Conservation (phyloP, 2,329 filamentous ascomycete genomes). For the Cladosporium sp. region DNA sequence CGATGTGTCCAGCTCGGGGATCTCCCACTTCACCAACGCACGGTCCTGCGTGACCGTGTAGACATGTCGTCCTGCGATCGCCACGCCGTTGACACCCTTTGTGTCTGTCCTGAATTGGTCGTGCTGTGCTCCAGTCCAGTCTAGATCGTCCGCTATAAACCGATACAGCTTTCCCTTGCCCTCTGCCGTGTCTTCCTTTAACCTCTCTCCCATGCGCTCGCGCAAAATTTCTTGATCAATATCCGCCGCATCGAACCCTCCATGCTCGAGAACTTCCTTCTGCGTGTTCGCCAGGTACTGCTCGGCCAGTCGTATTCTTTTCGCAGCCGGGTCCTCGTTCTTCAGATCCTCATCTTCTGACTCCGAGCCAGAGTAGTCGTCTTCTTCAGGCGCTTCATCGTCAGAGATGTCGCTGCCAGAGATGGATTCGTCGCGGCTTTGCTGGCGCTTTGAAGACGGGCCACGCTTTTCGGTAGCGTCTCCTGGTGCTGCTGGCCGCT, state of each 20-base stretch:
- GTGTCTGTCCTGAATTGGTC: slow-evolving; percentile 76
- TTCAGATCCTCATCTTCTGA: slow-evolving; percentile 66
- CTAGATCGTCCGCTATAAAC: slow-evolving; percentile 68
- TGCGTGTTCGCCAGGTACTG: slow-evolving; percentile 89
- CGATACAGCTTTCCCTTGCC: slow-evolving; percentile 86
- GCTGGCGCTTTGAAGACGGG: slow-evolving; percentile 41
- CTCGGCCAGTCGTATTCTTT: slow-evolving; percentile 81
- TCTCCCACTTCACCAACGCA: slow-evolving; percentile 82
- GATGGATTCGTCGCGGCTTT: slow-evolving; percentile 70
- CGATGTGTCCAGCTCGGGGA: slow-evolving; percentile 50
- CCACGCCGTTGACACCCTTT: slow-evolving; percentile 72
- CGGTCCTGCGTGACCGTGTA: slow-evolving; percentile 89
- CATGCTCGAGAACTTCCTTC: slow-evolving; percentile 67
- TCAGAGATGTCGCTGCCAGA: slow-evolving; percentile 77
- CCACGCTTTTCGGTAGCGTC: slow-evolving; percentile 49
- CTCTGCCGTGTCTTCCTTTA: slow-evolving; percentile 90
- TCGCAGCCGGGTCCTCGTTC: slow-evolving; percentile 84
- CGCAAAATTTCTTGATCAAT: slow-evolving; percentile 91
- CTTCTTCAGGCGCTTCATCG: slow-evolving; percentile 44
- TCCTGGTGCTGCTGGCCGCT: slow-evolving; percentile 52
- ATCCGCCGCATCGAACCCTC: slow-evolving; percentile 88
- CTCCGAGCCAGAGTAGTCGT: slow-evolving; percentile 40
- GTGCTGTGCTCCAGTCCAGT: slow-evolving; percentile 63
- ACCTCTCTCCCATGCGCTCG: slow-evolving; percentile 54
- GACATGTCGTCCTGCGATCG: slow-evolving; percentile 71